These are phyloP conservation scores for Acacia confusa DNA, from an alignment of 306 rosid species.

Conservation along the genomic window DNA sequence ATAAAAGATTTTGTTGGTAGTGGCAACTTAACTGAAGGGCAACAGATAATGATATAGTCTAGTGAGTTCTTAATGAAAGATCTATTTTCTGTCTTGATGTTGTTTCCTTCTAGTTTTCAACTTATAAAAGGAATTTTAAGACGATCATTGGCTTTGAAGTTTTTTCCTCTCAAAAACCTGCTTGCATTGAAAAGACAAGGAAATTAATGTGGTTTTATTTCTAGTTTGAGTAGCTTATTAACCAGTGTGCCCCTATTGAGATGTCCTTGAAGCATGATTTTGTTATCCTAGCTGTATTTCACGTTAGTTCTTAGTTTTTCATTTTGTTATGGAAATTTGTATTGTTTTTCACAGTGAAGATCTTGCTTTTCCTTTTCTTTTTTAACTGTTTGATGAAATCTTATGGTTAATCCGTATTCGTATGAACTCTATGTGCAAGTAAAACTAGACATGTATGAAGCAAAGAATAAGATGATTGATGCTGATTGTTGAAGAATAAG, in stretches of 20 bases:
- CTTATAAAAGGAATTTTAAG: not conserved
- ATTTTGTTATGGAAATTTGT: not conserved
- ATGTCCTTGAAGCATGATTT: not conserved
- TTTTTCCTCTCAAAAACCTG: not conserved
- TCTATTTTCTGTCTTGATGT: not conserved
- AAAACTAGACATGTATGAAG: not conserved
- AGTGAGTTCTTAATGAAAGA: not conserved
- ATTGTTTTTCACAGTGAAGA: not conserved
- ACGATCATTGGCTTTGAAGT: conserved; percentile 16
- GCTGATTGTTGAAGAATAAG: not conserved
- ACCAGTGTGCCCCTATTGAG: not conserved
- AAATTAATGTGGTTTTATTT: not conserved
- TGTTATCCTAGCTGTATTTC: not conserved
- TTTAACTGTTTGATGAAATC: not conserved
- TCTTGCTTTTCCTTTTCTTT: not conserved
- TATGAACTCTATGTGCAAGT: conserved; percentile 7
- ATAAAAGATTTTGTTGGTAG: not conserved
- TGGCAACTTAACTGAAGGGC: conserved; percentile 18
- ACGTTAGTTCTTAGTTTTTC: not conserved
- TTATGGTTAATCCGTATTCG: not conserved
- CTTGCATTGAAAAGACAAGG: conserved; percentile 1
- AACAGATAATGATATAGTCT: not conserved
- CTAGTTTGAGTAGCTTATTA: not conserved
- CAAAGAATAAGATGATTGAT: not conserved
- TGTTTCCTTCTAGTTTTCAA: conserved; percentile 12